Evolutionary conservation across 1,284 basidiomycete genomes (phyloP), one percentile per base, ranked within the genome.

Genomic region (Stygiomarasmius scandens): DNA sequence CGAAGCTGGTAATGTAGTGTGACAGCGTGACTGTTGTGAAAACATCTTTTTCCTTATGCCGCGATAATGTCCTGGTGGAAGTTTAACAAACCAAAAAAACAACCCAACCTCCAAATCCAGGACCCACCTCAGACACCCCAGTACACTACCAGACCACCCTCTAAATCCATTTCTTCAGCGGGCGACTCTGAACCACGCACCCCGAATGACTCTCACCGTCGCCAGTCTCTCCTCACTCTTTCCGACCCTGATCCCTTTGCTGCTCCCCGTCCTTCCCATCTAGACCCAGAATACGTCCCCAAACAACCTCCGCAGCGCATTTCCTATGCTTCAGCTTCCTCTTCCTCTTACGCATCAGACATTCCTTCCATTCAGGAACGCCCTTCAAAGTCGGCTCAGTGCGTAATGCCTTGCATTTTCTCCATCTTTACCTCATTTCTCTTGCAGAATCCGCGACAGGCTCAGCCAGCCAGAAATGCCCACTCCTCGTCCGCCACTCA

Each of bases 241-340:
- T 82, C 84, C 19, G 86, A 87, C 62, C 61, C 73, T 11, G 85
- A 88, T 71, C 85, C 86, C 5, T 87, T 88, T 62, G 83, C 83
- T 34, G 77, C 80, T 16, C 74, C 76, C 49, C 73, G 77, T 29
- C 74, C 74, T 58, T 49, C 55, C 59, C 75, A 69, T 63, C 71
- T 71, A 57, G 81, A 77, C 60, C 70, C 72, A 12, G 83, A 85
- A 57, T 69, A 76, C 41, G 62, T 70, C 43, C 64, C 73, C 22
- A 79, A 79, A 66, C 38, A 16, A 5, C 38, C 38, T 12, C 38
- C 38, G 8, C 56, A 77, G 80, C 64, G 38, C 38, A 75, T 83
- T 19, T 86, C 85, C 2, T 83, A 82, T 66, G 77, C 78, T 27
- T 85, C 86, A 3, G 80, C 83, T 16, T 84, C 84, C 4, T 81